A percentile compares a stretch with the other conserved stretches of the same genome.
Conservation (phyloP, 1,284 basidiomycete species). For the Phylloboletellus chloephorus region DNA sequence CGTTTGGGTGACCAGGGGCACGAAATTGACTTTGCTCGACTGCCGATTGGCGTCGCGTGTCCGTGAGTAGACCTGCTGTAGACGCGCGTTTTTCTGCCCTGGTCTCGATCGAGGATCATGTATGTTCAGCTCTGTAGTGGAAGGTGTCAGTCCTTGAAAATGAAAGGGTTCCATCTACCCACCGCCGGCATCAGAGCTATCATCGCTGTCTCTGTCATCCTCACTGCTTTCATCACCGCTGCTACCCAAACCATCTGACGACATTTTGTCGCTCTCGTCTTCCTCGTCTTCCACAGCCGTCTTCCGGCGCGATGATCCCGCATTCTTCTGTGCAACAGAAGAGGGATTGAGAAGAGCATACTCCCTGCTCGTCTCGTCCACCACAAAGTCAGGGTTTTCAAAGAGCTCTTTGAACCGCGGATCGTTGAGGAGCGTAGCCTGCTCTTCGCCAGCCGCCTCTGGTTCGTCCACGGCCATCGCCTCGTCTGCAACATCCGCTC, state of each 20-base stretch:
- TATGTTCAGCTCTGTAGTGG: slow-evolving; percentile 41
- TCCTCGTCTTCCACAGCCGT: slow-evolving; percentile 89
- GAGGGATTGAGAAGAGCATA: slow-evolving; percentile 92
- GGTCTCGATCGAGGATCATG: slow-evolving; percentile 47
- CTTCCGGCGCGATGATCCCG: slow-evolving; percentile 39
- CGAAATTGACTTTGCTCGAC: slow-evolving; percentile 49
- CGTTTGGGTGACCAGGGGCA: slow-evolving; percentile 53
- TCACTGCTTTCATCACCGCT: slow-evolving; percentile 43
- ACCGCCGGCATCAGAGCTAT: slow-evolving; percentile 55
- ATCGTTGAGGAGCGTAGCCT: slow-evolving; percentile 68
- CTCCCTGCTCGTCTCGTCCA: slow-evolving; percentile 86
- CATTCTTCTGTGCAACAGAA: slow-evolving; percentile 48
- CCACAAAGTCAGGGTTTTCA: slow-evolving; percentile 89
- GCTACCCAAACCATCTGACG: slow-evolving; percentile 61
- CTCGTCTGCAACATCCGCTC: slow-evolving; percentile 35
- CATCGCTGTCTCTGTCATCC: slow-evolving; percentile 40
- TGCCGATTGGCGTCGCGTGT: slow-evolving; percentile 38
- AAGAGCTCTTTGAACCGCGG: slow-evolving; percentile 90
- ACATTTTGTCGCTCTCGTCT: slow-evolving; percentile 79
- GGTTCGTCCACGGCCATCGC: slow-evolving; percentile 40
- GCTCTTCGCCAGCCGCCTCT: slow-evolving; percentile 34
- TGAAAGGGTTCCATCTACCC: slow-evolving; percentile 22
- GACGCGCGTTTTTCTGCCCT: slow-evolving; percentile 41
- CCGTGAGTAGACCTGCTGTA: slow-evolving; percentile 42
- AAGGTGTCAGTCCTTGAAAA: slow-evolving; percentile 13